Evolutionary conservation across 345 rosid genomes (phyloP).

Genomic region (Rhodomyrtus tomentosa): DNA sequence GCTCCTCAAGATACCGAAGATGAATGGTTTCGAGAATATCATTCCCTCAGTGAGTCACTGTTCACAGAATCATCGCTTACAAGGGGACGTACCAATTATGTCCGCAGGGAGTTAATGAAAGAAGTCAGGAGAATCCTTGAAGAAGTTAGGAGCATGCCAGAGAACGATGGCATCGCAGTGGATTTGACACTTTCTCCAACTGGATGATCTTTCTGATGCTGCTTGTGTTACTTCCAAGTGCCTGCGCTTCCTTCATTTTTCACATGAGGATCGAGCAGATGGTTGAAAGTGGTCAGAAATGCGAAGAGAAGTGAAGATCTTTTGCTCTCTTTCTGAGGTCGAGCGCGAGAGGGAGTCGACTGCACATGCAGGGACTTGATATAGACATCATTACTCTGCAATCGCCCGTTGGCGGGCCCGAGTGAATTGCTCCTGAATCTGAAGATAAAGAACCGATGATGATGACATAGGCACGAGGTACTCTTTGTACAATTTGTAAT

Average conservation of each 20-base stretch:
- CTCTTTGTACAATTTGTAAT: neutral
- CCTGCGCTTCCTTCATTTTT: conserved; percentile 23
- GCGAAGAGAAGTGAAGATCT: neutral
- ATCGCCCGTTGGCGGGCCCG: neutral
- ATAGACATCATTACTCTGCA: neutral
- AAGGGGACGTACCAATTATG: conserved; percentile 44
- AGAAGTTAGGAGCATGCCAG: conserved; percentile 45
- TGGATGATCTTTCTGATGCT: conserved; percentile 3
- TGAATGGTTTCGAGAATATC: conserved; percentile 52
- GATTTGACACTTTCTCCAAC: conserved; percentile 24
- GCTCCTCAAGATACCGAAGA: conserved; percentile 29
- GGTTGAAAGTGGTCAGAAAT: neutral
- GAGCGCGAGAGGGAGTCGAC: neutral
- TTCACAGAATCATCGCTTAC: conserved; percentile 52
- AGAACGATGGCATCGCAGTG: conserved; percentile 14
- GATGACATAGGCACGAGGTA: neutral
- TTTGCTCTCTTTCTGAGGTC: neutral
- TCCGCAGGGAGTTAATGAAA: conserved; percentile 46
- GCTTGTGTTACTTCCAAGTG: neutral
- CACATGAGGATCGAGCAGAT: neutral
- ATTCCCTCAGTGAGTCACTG: conserved; percentile 52
- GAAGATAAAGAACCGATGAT: neutral
- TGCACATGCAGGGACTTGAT: neutral
- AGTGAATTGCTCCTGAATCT: neutral
- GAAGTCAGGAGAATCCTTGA: conserved; percentile 33